phyloP scores from a whole-genome alignment of 2,329 filamentous ascomycete species.

The Fusarium abutilonis region DNA sequence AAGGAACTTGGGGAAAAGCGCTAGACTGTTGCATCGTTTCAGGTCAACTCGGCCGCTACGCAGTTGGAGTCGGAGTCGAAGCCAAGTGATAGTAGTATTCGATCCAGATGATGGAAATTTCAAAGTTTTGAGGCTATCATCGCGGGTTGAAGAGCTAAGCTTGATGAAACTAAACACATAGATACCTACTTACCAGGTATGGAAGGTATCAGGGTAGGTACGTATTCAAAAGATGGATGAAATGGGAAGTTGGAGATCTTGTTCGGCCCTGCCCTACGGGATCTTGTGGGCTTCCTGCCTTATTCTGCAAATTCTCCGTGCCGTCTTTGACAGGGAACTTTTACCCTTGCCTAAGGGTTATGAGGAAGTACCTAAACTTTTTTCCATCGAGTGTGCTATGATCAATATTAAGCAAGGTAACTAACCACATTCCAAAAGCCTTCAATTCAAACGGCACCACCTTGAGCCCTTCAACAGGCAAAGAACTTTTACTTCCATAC shows the following conservation, averaged over 20 bases:
- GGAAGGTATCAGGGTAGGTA: too few relatives aligned
- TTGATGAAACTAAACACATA: neutral
- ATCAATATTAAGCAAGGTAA: too few relatives aligned
- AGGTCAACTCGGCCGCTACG: conserved; percentile 9
- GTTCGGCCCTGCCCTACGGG: neutral
- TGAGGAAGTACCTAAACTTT: too few relatives aligned
- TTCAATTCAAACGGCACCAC: conserved; percentile 1
- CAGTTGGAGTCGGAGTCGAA: too few relatives aligned
- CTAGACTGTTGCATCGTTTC: conserved; percentile 23
- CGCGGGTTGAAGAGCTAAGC: conserved; percentile 7
- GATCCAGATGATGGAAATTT: conserved; percentile 10
- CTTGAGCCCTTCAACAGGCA: too few relatives aligned
- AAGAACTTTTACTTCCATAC: too few relatives aligned
- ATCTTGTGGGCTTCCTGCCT: neutral
- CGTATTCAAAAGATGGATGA: too few relatives aligned
- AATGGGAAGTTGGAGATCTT: conserved; percentile 17
- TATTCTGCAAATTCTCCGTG: neutral
- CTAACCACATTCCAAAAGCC: neutral
- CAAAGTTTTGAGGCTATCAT: conserved; percentile 21
- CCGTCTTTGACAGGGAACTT: neutral
- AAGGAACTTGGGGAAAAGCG: conserved; percentile 13
- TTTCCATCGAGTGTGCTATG: too few relatives aligned
- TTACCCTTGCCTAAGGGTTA: neutral
- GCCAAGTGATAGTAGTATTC: neutral
- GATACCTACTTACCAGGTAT: too few relatives aligned